Base-by-base conservation (phyloP, 441 rosid genomes). In the Arabidopsis hybrid region DNA sequence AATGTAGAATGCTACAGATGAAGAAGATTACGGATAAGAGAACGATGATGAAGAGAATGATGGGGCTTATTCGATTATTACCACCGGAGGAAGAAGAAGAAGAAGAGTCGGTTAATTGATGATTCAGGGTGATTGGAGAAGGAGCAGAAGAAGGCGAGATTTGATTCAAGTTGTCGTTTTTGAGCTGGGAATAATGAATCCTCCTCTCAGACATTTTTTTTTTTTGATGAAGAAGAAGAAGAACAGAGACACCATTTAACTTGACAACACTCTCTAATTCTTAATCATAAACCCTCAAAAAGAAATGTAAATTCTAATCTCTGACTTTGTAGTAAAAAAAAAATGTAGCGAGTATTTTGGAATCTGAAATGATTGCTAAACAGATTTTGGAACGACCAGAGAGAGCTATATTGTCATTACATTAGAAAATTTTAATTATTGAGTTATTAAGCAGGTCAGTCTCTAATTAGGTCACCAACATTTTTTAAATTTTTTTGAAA, bases 1-100 rank as follows among this genome's bases (percentile, higher is more conserved):
- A 73, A 76, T 89, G 95, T 17, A 89, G 88, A 63, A 89, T 65
- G 69, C 86, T 88, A 39, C 86, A 86, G 62, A 87, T 52, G 84
- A 87, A 86, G 76, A 87, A 77, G 74, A 85, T 59, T 52, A 83
- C 81, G n/a, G 89, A 85, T 5, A 89, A 63, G 74, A 89, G 77
- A 58, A 87, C 84, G 69, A 87, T 80, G 71, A 84, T 53, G 81
- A 86, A 85, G 42, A 84, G 59, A 75, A 86, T 34, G 57, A 80
- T 82, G 2, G 95, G 90, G 83, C 73, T 85, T 58, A 85, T 77
- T 78, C 80, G 60, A 6, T 66, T 79, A 6, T 66, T 78, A 12
- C 67, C 62, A 57, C 85, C 78, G 17, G 91, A 29, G 32, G 26
- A 21, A 21, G 32, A 31, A 31, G 32, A 85, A 65, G 91, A 84